Conservation (phyloP, 179 eudicot species). For the Heliamphora ciliata region DNA sequence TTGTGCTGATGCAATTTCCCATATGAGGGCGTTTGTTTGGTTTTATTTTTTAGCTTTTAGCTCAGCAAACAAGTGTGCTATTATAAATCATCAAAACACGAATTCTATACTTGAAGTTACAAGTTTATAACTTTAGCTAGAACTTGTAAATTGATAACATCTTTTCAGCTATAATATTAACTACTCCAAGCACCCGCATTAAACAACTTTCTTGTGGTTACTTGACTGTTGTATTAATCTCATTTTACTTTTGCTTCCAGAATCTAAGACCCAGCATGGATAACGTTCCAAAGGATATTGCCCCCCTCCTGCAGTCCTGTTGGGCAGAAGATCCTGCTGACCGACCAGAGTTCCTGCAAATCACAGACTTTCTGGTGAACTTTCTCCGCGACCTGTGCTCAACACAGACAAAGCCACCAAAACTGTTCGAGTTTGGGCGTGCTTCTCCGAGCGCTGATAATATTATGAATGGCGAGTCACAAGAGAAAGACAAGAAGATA, state of each 20-base stretch:
- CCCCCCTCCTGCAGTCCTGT: constrained; percentile 32
- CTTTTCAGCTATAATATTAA: no score
- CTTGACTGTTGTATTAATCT: neutral
- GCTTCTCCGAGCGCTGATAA: constrained; percentile 9
- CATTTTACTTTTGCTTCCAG: constrained; percentile 17
- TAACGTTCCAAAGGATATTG: constrained; percentile 30
- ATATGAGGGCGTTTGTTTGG: neutral
- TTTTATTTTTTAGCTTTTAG: no score
- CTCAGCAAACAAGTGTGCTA: no score
- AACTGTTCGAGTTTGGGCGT: constrained; percentile 13
- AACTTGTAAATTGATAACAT: no score
- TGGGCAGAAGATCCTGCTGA: constrained; percentile 38
- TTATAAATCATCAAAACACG: no score
- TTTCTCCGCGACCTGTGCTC: constrained; percentile 17
- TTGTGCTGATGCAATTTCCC: neutral
- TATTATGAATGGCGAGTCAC: constrained; percentile 14
- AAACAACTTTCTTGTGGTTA: neutral
- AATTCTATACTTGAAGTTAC: no score
- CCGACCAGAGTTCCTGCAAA: constrained; percentile 36
- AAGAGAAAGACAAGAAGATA: neutral
- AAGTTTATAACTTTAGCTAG: no score
- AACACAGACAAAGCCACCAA: constrained; percentile 3
- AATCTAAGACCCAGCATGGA: constrained; percentile 36
- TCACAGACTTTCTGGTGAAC: constrained; percentile 21
- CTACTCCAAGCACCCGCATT: no score